Evolutionary conservation across 805 yeast species (phyloP).

Genomic region (Lachancea cidri): DNA sequence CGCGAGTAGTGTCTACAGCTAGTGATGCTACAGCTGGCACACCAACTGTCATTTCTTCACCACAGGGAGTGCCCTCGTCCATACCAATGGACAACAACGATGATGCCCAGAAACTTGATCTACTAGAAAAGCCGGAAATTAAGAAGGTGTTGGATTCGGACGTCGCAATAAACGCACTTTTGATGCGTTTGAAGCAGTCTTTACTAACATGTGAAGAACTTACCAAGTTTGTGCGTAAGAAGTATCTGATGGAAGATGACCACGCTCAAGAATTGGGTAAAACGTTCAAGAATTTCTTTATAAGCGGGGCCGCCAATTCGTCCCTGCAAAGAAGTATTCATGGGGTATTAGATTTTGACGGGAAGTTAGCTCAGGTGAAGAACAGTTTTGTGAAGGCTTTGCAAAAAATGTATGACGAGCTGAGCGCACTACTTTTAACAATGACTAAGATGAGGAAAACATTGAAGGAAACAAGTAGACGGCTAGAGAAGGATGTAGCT

Average conservation of each 20-base stretch:
- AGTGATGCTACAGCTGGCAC: neutral
- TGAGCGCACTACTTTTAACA: conserved; percentile 62
- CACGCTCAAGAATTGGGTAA: conserved; percentile 71
- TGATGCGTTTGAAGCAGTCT: conserved; percentile 72
- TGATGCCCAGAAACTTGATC: conserved; percentile 18
- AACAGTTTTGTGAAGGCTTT: conserved; percentile 72
- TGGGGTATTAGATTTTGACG: conserved; percentile 70
- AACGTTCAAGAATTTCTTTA: conserved; percentile 47
- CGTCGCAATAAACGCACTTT: conserved; percentile 66
- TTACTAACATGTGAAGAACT: conserved; percentile 82
- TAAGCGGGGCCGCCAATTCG: conserved; percentile 17
- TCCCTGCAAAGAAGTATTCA: conserved; percentile 65
- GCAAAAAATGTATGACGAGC: conserved; percentile 80
- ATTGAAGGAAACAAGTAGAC: conserved; percentile 74
- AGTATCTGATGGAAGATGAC: conserved; percentile 73
- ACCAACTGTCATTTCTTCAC: neutral
- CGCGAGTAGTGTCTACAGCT: neutral
- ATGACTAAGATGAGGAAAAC: conserved; percentile 69
- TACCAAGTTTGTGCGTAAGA: conserved; percentile 69
- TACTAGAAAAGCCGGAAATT: conserved; percentile 49
- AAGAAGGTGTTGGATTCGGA: conserved; percentile 57
- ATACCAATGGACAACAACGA: neutral
- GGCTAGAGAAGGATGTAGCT: conserved; percentile 75
- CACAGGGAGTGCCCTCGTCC: neutral
- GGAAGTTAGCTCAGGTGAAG: conserved; percentile 65